These are phyloP conservation scores for Apiospora marii DNA, from an alignment of 2,329 filamentous ascomycete genomes.

Conservation along the genomic window DNA sequence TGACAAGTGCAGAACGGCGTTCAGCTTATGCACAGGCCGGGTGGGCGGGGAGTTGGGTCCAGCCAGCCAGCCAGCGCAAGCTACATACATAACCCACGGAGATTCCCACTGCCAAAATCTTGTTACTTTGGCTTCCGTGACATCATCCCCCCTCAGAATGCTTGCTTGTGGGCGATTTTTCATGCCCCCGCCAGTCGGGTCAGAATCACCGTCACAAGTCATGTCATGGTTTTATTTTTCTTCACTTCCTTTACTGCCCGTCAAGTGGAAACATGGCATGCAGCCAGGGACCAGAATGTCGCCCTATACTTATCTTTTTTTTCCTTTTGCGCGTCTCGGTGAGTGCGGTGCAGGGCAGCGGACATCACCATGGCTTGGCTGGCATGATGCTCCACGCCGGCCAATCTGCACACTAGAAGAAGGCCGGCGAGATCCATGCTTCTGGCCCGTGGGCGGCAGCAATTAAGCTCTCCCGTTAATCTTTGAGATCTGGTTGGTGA, in stretches of 20 bases:
- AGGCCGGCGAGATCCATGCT: neutral
- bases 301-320: neutral
- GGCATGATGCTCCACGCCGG: neutral
- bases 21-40: neutral
- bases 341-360: too few species aligned
- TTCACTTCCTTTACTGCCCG: neutral
- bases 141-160: neutral
- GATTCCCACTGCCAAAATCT: slow-evolving; percentile 12
- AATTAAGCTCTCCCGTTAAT: slow-evolving; percentile 18
- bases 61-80: neutral
- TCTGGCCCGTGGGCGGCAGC: slow-evolving; percentile 10
- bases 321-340: too few species aligned
- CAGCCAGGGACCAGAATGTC: neutral
- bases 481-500: slow-evolving; percentile 18
- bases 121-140: slow-evolving; percentile 11
- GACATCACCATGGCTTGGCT: neutral
- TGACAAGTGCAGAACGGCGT: neutral
- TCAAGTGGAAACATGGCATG: neutral
- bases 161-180: neutral
- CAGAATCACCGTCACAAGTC: neutral
- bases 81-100: too few species aligned
- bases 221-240: neutral
- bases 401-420: neutral
- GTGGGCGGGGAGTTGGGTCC: neutral
- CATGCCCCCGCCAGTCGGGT: neutral